A percentile compares a stretch with the other conserved stretches of the same genome.
Evolutionary conservation across 2,329 filamentous ascomycete species (phyloP).

Genomic region (Stagonosporopsis vannaccii): DNA sequence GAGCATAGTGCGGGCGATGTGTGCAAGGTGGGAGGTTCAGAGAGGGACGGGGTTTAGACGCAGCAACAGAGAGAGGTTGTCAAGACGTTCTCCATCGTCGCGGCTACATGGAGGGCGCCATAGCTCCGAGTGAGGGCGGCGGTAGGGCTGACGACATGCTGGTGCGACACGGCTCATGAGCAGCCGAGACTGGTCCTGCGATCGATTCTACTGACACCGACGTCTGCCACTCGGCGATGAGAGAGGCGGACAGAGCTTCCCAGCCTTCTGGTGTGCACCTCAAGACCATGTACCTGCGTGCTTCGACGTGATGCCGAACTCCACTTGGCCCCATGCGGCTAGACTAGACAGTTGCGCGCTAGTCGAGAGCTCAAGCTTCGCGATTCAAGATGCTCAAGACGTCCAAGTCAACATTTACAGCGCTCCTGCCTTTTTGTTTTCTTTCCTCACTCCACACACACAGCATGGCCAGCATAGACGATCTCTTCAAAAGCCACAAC

Average conservation of each 20-base stretch:
- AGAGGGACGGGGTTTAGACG: no score
- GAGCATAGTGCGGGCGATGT: constrained; percentile 22
- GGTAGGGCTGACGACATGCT: constrained; percentile 2
- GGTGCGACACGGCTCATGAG: not conserved
- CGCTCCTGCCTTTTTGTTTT: not conserved
- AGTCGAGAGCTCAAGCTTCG: constrained; percentile 11
- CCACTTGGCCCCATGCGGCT: not conserved
- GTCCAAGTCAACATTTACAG: not conserved
- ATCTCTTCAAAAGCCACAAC: constrained; percentile 67
- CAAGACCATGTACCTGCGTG: not conserved
- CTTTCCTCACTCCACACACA: not conserved
- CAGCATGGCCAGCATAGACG: constrained; percentile 66
- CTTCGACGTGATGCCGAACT: not conserved
- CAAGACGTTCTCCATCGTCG: not conserved
- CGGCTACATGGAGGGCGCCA: not conserved
- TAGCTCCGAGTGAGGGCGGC: not conserved
- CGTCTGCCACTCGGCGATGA: not conserved
- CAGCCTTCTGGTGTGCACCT: not conserved
- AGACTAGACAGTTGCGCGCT: constrained; percentile 3
- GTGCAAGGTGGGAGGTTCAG: not conserved
- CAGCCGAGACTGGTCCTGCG: not conserved
- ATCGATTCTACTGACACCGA: not conserved
- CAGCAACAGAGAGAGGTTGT: not conserved
- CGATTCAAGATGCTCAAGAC: constrained; percentile 7
- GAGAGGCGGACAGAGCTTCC: not conserved